These are phyloP conservation scores for Rhazya stricta DNA, from an alignment of 257 asterid species.

Conservation along the genomic window DNA sequence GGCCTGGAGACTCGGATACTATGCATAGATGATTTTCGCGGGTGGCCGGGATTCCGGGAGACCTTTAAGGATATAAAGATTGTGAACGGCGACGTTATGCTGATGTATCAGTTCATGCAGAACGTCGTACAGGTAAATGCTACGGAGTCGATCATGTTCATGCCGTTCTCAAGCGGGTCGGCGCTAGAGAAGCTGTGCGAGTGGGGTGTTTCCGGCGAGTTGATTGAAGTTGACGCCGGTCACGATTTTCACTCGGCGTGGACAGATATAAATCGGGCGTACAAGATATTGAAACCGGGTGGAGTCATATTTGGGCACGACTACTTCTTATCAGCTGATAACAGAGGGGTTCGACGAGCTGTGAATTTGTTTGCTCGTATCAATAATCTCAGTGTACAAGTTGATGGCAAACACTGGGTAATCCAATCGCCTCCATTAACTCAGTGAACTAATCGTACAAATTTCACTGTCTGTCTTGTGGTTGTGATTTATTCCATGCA, in stretches of 20 bases:
- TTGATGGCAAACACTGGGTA: conserved; percentile 61
- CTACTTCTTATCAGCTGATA: conserved; percentile 29
- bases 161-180: conserved; percentile 58
- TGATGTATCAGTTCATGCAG: conserved; percentile 66
- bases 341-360: conserved; percentile 52
- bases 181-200: conserved; percentile 54
- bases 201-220: conserved; percentile 63
- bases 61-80: conserved; percentile 42
- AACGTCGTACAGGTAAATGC: conserved; percentile 43
- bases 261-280: conserved; percentile 56
- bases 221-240: conserved; percentile 63
- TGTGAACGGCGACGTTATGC: conserved; percentile 53
- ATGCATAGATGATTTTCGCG: conserved; percentile 71
- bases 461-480: too few relatives aligned
- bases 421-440: neutral
- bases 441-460: too few relatives aligned
- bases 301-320: conserved; percentile 67
- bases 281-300: conserved; percentile 43
- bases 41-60: conserved; percentile 66
- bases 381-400: conserved; percentile 30
- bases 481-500: too few relatives aligned
- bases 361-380: conserved; percentile 48
- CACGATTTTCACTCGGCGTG: conserved; percentile 76
- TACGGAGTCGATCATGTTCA: conserved; percentile 22
- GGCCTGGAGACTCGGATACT: conserved; percentile 45